Base-by-base conservation (phyloP, 495 filamentous ascomycete genomes). In the Xylaria grammica region DNA sequence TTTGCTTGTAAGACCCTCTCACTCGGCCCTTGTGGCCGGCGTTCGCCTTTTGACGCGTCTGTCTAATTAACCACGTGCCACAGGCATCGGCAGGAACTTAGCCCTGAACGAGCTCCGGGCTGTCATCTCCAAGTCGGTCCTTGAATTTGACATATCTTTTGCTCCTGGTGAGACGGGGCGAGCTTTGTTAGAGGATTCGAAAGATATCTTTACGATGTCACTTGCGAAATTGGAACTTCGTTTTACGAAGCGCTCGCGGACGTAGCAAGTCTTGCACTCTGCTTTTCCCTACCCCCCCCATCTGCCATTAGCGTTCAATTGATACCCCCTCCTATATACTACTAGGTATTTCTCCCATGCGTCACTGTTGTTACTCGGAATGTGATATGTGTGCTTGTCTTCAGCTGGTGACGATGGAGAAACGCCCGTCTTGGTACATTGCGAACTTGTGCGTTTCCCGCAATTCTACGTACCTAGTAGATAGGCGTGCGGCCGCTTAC, bases 51-150 rank as follows among this genome's bases (percentile, higher is more conserved):
- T 19, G 15, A 42, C 22, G 20, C n/a, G n/a, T n/a, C 7, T 46
- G 42, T 36, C 56, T 53, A 13, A 69, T n/a, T 19, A 26, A 26
- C 3, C 17, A 13, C 17, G 74, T 30, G 57, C 64, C 9, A 7
- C 5, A 62, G 59, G 59, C 36, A 62, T 62, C 32, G 77, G 77
- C 4, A 74, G 72, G 62, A 63, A 69, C 29, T 60, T 81, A 32
- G 78, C 75, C 1, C 69, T 76, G 36, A 75, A 76, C 66, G 74
- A 71, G 42, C 44, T 83, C 40, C 73, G 81, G 4, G 69, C 74
- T 42, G 73, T 79, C 0, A 67, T 75, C 17, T 75, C 74, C 1
- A 68, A 72, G 22, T 51, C 81, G 1, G 63, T 77, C 0, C 68
- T 69, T 7, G 60, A 69, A 2, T 82, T 79, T 42, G 69, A 78